Conservation (phyloP, 768 basidiomycete genomes). For the Termitomyces sp. region DNA sequence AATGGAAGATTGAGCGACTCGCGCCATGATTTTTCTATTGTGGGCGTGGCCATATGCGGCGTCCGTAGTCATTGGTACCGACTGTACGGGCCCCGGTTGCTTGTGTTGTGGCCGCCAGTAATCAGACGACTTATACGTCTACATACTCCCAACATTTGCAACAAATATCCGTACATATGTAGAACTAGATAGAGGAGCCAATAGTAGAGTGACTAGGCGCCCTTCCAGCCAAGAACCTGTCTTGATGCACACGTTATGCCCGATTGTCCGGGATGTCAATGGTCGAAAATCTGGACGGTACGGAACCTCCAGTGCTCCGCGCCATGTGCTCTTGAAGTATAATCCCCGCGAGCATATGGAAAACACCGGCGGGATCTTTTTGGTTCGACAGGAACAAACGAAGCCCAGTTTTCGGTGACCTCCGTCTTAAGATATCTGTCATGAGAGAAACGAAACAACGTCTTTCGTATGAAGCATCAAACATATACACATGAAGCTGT, state of each 20-base stretch:
- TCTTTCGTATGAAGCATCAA: background rate
- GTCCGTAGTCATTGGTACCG: background rate
- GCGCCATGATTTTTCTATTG: conserved; percentile 46
- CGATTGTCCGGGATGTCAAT: background rate
- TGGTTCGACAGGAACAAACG: background rate
- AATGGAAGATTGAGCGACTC: conserved; percentile 78
- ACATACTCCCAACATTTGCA: too few relatives aligned
- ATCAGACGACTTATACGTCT: too few relatives aligned
- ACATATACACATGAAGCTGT: background rate
- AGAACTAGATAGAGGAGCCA: background rate
- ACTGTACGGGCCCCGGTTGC: background rate
- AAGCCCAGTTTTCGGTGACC: background rate
- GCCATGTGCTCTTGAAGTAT: background rate
- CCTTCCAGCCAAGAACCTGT: background rate
- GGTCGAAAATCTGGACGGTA: too few relatives aligned
- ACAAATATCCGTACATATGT: background rate
- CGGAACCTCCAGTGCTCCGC: too few relatives aligned
- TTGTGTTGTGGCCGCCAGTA: too few relatives aligned
- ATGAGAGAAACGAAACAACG: background rate
- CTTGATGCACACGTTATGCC: background rate
- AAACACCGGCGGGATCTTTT: background rate
- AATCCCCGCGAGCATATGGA: background rate
- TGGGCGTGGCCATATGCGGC: too few relatives aligned
- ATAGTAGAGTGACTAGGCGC: background rate
- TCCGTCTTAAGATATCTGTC: background rate